A percentile compares a stretch with the other conserved stretches of the same genome.
These are phyloP conservation scores for Serendipita sp. DNA, from an alignment of 768 basidiomycete species.

Conservation along the genomic window DNA sequence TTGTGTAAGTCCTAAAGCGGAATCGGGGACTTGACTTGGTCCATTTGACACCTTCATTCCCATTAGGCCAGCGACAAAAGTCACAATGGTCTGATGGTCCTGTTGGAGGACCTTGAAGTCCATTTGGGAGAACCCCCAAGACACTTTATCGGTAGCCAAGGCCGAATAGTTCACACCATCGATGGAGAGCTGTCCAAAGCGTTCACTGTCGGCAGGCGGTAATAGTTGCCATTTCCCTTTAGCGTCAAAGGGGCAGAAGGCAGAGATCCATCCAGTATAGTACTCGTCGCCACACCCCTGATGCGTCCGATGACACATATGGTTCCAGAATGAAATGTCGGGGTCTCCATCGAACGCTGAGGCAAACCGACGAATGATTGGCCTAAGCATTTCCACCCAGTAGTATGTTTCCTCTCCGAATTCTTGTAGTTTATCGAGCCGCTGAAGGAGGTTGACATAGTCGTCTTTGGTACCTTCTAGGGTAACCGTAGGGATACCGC, in stretches of 20 bases:
- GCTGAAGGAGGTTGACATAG: not conserved
- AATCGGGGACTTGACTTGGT: not conserved
- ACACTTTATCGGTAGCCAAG: not conserved
- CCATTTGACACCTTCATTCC: not conserved
- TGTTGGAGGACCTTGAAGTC: not conserved
- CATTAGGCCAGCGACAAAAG: not conserved
- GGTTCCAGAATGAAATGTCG: not conserved
- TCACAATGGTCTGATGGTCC: not conserved
- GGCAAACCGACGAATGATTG: conserved; percentile 4
- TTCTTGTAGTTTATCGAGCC: conserved; percentile 2
- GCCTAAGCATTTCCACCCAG: conserved; percentile 1
- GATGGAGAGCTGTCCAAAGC: not conserved
- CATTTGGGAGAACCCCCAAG: not conserved
- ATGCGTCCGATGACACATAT: not conserved
- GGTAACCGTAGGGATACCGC: conserved; percentile 4
- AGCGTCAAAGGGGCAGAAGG: not conserved
- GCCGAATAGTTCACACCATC: not conserved
- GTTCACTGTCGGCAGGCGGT: not conserved
- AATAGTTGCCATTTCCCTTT: not conserved
- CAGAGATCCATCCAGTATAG: conserved; percentile 6
- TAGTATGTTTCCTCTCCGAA: conserved; percentile 3
- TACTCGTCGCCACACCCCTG: not conserved
- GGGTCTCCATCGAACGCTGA: conserved; percentile 5
- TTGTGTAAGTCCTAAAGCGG: not conserved
- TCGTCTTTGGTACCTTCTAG: not conserved